Base-by-base conservation (phyloP, 2,329 filamentous ascomycete genomes). In the Diaporthe humulicola region DNA sequence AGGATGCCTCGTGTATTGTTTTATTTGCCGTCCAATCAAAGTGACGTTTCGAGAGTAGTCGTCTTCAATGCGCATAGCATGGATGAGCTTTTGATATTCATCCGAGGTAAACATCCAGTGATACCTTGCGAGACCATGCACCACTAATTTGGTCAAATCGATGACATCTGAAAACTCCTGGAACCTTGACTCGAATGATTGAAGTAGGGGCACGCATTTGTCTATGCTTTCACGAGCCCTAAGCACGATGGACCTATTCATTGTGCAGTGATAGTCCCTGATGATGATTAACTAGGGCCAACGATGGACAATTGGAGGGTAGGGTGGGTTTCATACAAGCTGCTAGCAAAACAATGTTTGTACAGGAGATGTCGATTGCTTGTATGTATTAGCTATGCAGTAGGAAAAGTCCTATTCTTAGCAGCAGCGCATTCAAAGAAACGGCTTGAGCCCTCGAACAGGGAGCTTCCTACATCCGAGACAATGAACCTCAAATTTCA, bases 1-100 rank as follows among this genome's bases (percentile, higher is more conserved):
- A 19, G 30, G 22, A 28, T 17, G 28, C 3, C 15, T 28, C 9
- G 48, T 15, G 12, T n/a, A 69, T 12, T 3, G 19, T 17, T 15
- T 54, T 10, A 69, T 1, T 2, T 40, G n/a, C n/a, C 8, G 33
- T 40, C 33, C 64, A 22, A 69, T 40, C 64, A 69, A 15, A 30
- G 33, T 54, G 12, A 40, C 48, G 22, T 54, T 52, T 22, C 33
- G 30, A 30, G 64, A 69, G 48, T 69, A 69, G n/a, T 69, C 64
- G 22, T 69, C 45, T 54, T 69, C 64, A 22, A 69, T 1, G 15
- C 48, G 64, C 15, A n/a, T n/a, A 14, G 4, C 4, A 17, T 40
- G 10, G n/a, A 69, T 40, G n/a, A 69, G 22, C 14, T 25, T 38
- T 28, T 7, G 17, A 17, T 40, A 12, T n/a, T 45, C 33, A 0